Base-by-base conservation (phyloP, 441 rosid species). In the Populus tomentosa region DNA sequence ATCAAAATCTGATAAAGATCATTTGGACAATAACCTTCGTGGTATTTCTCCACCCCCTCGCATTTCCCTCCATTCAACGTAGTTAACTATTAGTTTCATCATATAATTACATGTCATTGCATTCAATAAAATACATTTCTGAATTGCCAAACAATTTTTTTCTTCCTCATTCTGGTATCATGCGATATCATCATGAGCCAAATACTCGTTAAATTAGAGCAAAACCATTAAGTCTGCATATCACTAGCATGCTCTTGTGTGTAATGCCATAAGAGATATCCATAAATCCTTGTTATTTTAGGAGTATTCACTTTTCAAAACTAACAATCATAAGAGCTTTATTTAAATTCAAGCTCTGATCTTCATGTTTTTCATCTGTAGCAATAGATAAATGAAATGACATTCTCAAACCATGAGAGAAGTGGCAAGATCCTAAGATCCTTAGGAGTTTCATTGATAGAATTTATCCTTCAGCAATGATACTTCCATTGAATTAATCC, bases 11-110 rank as follows among this genome's bases (percentile, higher is more conserved):
- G 90, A 89, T 65, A 89, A 75, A 85, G 98, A 84, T 21, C 50
- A 33, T 72, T 21, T 84, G 46, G 96, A 94, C 81, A 84, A 80
- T 75, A 79, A 80, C 75, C 94, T 91, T 80, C 95, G 94, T 6
- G 99, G 98, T 94, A 87, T 46, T 67, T 74, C 74, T 78, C 76
- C n/a, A 26, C 21, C 26, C 32, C 61, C 46, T 72, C 9, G 65
- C 72, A 3, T 24, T 30, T 21, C 59, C 26, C 50, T 28, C 56
- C 10, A 21, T 62, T 46, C 50, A 68, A 35, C 14, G 6, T n/a
- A 59, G 24, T 9, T 7, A 68, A 26, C 71, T 63, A 46, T 75
- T 67, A 64, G 59, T 73, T 63, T 81, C 78, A 16, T 21, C 77
- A 72, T 70, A 8, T 26, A 32, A 36, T 18, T 35, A 35, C 18